A percentile compares a stretch with the other conserved stretches of the same genome.
Evolutionary conservation across 2,329 filamentous ascomycete species (phyloP).

Genomic region (Rutstroemia sp.): DNA sequence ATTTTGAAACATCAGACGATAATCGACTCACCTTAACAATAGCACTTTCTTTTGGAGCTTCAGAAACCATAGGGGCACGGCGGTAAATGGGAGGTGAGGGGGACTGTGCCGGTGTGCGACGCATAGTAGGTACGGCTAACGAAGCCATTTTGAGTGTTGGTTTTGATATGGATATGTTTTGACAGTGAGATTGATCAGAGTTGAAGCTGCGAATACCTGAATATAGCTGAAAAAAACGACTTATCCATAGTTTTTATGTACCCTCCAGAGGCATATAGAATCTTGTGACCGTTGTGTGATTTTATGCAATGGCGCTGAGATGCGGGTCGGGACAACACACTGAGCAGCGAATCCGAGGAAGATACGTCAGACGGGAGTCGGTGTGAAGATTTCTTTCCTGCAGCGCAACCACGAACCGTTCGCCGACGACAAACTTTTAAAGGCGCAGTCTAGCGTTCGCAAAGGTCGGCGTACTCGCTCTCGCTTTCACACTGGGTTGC

Average conservation of each 20-base stretch:
- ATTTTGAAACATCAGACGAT: background rate
- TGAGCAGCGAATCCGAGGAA: too few species aligned
- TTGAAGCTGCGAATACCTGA: background rate
- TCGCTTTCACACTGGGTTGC: too few species aligned
- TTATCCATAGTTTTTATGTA: background rate
- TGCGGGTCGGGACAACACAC: too few species aligned
- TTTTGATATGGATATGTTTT: background rate
- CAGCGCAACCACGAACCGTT: too few species aligned
- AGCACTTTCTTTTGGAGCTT: constrained; percentile 22
- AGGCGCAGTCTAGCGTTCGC: too few species aligned
- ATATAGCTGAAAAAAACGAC: background rate
- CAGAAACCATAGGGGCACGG: constrained; percentile 10
- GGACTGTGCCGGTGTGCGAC: constrained; percentile 7
- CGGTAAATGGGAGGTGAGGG: background rate
- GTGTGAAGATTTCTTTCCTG: too few species aligned
- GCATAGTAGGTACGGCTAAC: background rate
- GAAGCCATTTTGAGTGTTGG: background rate
- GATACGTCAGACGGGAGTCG: too few species aligned
- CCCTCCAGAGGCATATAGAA: background rate
- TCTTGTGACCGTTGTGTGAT: background rate
- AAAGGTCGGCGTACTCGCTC: too few species aligned
- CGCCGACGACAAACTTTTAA: too few species aligned
- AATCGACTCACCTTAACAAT: constrained; percentile 18
- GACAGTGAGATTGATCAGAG: background rate
- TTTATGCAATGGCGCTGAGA: background rate